Conservation (phyloP, 805 yeast genomes). For the Cyberlindnera lachancei region DNA sequence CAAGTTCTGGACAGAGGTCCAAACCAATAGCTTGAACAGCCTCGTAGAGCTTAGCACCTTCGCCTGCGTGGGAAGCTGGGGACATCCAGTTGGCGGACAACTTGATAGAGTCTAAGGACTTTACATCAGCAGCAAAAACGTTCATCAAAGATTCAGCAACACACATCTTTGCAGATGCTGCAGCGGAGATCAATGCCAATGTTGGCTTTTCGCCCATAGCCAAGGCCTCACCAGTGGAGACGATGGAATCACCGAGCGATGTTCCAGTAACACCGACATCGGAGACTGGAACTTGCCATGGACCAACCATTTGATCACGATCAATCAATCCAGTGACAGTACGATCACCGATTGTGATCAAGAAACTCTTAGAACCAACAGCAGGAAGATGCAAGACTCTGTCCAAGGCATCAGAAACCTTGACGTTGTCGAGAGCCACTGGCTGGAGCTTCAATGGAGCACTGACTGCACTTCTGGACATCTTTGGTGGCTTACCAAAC, state of each 20-base stretch:
- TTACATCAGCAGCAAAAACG: constrained; percentile 82
- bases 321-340: constrained; percentile 95
- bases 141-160: constrained; percentile 93
- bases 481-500: constrained; percentile 96
- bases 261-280: constrained; percentile 96
- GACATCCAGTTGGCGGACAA: constrained; percentile 99
- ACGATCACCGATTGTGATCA: constrained; percentile 97
- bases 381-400: constrained; percentile 87
- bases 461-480: constrained; percentile 70
- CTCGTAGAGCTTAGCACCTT: constrained; percentile 89
- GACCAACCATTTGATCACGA: constrained; percentile 98
- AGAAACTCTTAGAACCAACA: constrained; percentile 90
- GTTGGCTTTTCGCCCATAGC: constrained; percentile 97
- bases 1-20: constrained; percentile 90
- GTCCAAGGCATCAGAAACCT: constrained; percentile 57
- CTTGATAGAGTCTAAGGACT: constrained; percentile 65
- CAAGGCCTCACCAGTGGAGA: constrained; percentile 89
- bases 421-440: constrained; percentile 29
- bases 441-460: constrained; percentile 43
- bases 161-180: constrained; percentile 90
- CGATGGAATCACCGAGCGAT: constrained; percentile 66
- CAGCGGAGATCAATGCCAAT: constrained; percentile 77
- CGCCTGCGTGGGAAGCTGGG: constrained; percentile 91
- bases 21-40: constrained; percentile 96
- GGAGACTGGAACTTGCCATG: constrained; percentile 99